Base-by-base conservation (phyloP, 768 basidiomycete species). In the Fibroporia radiculosa region DNA sequence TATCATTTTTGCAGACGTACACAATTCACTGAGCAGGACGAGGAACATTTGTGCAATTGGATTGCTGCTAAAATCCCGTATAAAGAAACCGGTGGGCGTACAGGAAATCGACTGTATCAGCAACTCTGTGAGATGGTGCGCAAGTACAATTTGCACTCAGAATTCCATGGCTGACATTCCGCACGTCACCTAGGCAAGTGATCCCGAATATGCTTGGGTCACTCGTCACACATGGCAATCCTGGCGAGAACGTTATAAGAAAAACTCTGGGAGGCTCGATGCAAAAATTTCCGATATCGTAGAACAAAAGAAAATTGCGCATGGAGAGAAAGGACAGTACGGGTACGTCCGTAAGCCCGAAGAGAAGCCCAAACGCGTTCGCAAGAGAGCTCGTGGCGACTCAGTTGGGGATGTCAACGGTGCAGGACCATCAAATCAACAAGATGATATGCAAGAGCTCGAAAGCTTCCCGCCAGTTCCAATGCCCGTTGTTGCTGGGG, bases 231-330 rank as follows among this genome's bases (percentile, higher is more conserved):
- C 86, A 2, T 91, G 87, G 87, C 85, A 89, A 52, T 91, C 87
- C 13, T 91, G 87, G 87, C 76, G 88, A 22, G 87, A 91, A 57
- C 72, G 88, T 23, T 91, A 91, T 67, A 89, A 90, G 68, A 90
- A 90, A 63, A 83, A 91, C 48, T 67, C 84, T 0, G 57, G 65
- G 6, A 77, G 85, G 8, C 70, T 90, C 28, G 85, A 90, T 56
- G 56, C 56, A 10, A 62, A 75, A 43, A 89, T 91, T 42, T 62
- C 76, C 1, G 66, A 66, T 4, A 78, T 88, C 11, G 84, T 90
- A 1, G 79, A 77, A 22, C 71, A 80, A 58, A 84, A 77, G 57
- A 82, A 80, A 53, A 81, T 84, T 2, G 62, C 62, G 1, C 75
- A 71, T 7, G 85, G 84, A 19, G 83, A 84, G 61, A 85, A 88